Conservation (phyloP, 768 basidiomycete genomes). For the Pisolithus sp. region DNA sequence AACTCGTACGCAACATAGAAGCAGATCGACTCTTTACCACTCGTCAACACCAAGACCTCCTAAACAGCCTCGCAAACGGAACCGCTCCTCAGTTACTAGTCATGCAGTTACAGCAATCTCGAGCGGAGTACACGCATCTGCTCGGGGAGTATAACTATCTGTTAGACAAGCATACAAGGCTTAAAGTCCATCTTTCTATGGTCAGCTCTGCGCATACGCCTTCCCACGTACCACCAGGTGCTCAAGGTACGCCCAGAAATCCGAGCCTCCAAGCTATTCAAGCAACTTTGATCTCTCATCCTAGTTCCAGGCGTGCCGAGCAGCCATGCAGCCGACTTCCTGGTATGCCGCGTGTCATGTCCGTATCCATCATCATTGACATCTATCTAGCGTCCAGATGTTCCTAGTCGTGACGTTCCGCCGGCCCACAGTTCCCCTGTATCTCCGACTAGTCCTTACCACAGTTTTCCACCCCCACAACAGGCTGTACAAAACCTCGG, state of each 20-base stretch:
- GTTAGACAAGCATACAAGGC: constrained; percentile 15
- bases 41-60: constrained; percentile 21
- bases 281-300: background rate
- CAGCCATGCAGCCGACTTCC: background rate
- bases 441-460: background rate
- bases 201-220: constrained; percentile 6
- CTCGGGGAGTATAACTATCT: constrained; percentile 16
- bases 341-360: background rate
- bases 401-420: background rate
- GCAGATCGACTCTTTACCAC: constrained; percentile 9
- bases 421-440: background rate
- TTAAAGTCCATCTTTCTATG: constrained; percentile 8
- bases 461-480: background rate
- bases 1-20: constrained; percentile 20
- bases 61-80: constrained; percentile 9
- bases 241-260: constrained; percentile 2
- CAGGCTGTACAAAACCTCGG: background rate
- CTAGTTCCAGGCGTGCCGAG: constrained; percentile 1
- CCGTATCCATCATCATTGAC: background rate
- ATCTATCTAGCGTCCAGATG: background rate
- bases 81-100: constrained; percentile 12
- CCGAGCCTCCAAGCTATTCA: background rate
- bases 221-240: background rate
- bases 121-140: constrained; percentile 15
- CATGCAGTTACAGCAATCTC: constrained; percentile 14